Conservation (phyloP, 768 basidiomycete species). For the Hericium erinaceus region DNA sequence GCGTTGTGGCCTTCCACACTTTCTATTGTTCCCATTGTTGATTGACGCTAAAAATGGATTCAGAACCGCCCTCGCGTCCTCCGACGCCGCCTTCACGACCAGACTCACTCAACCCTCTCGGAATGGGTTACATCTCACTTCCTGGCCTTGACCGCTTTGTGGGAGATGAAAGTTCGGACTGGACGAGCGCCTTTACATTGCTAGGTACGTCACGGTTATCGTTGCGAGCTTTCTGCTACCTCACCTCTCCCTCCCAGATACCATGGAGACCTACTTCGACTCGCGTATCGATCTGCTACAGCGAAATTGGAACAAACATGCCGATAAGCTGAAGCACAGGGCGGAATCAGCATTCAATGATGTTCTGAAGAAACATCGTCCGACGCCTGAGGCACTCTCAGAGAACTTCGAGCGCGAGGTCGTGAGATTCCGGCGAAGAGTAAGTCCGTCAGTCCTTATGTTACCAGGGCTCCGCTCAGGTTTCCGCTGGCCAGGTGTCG, state of each 20-base stretch:
- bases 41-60: not conserved
- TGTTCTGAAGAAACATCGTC: constrained; percentile 50
- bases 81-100: constrained; percentile 24
- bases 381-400: constrained; percentile 54
- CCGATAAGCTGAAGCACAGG: constrained; percentile 70
- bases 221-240: too few relatives aligned
- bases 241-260: constrained; percentile 42
- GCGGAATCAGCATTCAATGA: constrained; percentile 60
- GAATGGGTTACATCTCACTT: constrained; percentile 50
- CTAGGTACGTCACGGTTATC: constrained; percentile 44
- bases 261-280: constrained; percentile 92
- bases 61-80: constrained; percentile 21
- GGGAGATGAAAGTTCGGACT: constrained; percentile 67
- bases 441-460: constrained; percentile 23
- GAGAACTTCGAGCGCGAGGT: constrained; percentile 83
- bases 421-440: constrained; percentile 81
- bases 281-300: constrained; percentile 79
- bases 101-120: constrained; percentile 20
- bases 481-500: constrained; percentile 49
- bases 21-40: not conserved
- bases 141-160: constrained; percentile 62
- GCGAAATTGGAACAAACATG: constrained; percentile 78
- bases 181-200: constrained; percentile 77
- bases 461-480: not conserved
- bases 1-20: not conserved